These are phyloP conservation scores for Candida maesae DNA, from an alignment of 805 yeast species.

Conservation along the genomic window DNA sequence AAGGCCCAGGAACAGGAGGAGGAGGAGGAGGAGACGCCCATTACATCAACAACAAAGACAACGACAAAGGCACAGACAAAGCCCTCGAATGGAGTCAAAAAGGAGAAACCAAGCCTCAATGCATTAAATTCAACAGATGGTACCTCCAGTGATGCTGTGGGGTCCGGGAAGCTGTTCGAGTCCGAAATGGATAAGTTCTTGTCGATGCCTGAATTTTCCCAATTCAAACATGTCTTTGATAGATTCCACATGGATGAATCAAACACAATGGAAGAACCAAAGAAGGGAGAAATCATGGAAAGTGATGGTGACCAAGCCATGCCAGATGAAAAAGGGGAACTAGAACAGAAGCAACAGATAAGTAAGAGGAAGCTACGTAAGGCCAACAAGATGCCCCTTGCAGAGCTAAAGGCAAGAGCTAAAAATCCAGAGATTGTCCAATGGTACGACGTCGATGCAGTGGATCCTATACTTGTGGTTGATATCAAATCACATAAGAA, in stretches of 20 bases:
- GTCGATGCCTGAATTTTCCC: conserved; percentile 30
- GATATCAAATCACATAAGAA: conserved; percentile 63
- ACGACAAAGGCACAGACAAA: too few relatives aligned
- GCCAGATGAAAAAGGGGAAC: conserved; percentile 10
- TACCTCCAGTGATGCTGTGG: too few relatives aligned
- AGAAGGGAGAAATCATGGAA: conserved; percentile 30
- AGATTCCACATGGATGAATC: conserved; percentile 29
- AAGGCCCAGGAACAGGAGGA: conserved; percentile 13
- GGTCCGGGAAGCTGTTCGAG: conserved; percentile 17
- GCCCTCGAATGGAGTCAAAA: too few relatives aligned
- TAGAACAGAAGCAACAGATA: conserved; percentile 23
- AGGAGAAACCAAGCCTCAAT: too few relatives aligned
- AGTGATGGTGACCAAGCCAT: conserved; percentile 26
- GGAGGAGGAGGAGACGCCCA: neutral
- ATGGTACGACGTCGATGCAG: conserved; percentile 84
- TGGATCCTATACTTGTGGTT: conserved; percentile 66
- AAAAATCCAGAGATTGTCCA: conserved; percentile 71
- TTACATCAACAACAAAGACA: neutral
- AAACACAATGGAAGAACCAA: conserved; percentile 14
- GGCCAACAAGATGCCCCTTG: conserved; percentile 56
- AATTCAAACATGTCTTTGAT: conserved; percentile 34
- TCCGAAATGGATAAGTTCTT: conserved; percentile 24
- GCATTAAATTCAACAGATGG: too few relatives aligned
- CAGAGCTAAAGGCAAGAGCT: conserved; percentile 59
- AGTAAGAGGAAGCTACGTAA: conserved; percentile 51